These are phyloP conservation scores for Lasiosphaeria miniovina DNA, from an alignment of 495 filamentous ascomycete genomes.

Conservation along the genomic window DNA sequence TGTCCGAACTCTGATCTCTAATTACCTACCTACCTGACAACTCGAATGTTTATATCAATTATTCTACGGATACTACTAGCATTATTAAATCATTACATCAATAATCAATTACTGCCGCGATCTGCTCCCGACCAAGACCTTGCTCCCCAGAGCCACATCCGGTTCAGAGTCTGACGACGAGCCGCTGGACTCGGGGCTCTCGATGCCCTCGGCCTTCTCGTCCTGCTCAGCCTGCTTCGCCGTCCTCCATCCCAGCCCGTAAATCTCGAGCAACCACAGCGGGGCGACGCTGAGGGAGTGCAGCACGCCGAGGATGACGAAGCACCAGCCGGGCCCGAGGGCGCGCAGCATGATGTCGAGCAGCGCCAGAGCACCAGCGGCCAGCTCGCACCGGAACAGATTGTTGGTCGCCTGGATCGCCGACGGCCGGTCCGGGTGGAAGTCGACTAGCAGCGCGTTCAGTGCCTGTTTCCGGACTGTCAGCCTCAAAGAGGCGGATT, in stretches of 20 bases:
- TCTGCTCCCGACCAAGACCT: too few relatives aligned
- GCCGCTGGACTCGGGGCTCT: too few relatives aligned
- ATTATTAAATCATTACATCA: too few relatives aligned
- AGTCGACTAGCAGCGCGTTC: conserved; percentile 13
- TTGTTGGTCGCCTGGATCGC: conserved; percentile 9
- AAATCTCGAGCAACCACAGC: background rate
- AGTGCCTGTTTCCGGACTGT: background rate
- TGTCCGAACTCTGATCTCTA: too few relatives aligned
- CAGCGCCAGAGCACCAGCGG: conserved; percentile 2
- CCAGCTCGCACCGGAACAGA: conserved; percentile 7
- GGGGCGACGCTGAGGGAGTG: background rate
- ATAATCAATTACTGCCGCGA: too few relatives aligned
- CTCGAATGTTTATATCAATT: too few relatives aligned
- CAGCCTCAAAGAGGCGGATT: background rate
- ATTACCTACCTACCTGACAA: too few relatives aligned
- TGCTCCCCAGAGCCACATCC: too few relatives aligned
- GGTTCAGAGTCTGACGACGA: too few relatives aligned
- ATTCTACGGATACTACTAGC: too few relatives aligned
- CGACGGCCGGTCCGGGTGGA: conserved; percentile 9
- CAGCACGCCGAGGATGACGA: background rate
- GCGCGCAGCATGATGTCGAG: conserved; percentile 1
- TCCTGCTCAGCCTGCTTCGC: too few relatives aligned
- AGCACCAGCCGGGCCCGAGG: background rate
- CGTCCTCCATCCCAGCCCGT: conserved; percentile 5
- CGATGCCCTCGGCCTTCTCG: too few relatives aligned